These are phyloP conservation scores for Mycosarcoma maydis DNA, from an alignment of 1,284 basidiomycete genomes.

Conservation along the genomic window DNA sequence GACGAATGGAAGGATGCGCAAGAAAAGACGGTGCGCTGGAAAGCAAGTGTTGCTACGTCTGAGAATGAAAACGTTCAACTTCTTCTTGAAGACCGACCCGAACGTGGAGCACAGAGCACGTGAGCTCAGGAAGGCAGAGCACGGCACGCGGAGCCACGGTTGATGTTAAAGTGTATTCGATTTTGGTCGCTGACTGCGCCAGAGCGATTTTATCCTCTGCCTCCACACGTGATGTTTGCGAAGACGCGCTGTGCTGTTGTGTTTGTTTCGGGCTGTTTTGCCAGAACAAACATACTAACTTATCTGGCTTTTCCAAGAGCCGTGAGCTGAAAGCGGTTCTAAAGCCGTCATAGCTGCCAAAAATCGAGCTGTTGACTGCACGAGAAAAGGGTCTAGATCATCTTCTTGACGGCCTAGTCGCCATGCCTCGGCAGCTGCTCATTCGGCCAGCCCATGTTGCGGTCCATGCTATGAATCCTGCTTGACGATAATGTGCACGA, in stretches of 20 bases:
- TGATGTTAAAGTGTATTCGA: no score
- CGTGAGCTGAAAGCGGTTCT: not conserved
- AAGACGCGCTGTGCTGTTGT: slow-evolving; percentile 12
- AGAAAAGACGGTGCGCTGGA: not conserved
- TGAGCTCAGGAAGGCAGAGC: slow-evolving; percentile 7
- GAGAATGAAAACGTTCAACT: slow-evolving; percentile 28
- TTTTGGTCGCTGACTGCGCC: no score
- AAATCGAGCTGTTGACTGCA: not conserved
- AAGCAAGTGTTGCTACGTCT: not conserved
- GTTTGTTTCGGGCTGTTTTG: slow-evolving; percentile 1
- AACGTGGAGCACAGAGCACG: not conserved
- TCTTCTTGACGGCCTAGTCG: not conserved
- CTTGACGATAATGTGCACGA: no score
- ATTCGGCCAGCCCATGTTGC: not conserved
- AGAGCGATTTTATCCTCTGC: not conserved
- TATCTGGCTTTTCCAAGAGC: no score
- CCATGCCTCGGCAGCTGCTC: slow-evolving; percentile 19
- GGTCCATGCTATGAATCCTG: not conserved
- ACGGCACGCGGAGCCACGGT: no score
- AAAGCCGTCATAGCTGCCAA: slow-evolving; percentile 8
- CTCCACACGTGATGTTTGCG: slow-evolving; percentile 39
- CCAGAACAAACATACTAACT: no score
- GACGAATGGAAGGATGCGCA: not conserved
- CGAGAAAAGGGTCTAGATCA: slow-evolving; percentile 13
- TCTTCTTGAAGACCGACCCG: slow-evolving; percentile 11